Evolutionary conservation across 805 yeast species (phyloP).

Genomic region (Kregervanrija fluxuum): DNA sequence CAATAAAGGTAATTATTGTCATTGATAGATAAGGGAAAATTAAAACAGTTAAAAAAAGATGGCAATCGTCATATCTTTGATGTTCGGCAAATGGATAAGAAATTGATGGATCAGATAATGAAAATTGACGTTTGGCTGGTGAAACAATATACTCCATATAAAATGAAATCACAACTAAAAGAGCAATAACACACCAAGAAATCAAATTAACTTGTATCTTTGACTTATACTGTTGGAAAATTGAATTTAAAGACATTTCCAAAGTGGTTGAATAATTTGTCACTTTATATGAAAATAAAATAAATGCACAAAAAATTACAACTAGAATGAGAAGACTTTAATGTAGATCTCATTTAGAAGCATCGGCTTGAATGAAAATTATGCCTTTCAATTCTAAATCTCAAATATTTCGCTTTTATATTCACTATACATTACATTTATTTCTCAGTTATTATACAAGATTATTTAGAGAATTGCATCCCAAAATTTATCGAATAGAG

Average conservation of each 20-base stretch:
- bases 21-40: slow-evolving; percentile 31
- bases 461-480: slow-evolving; percentile 4
- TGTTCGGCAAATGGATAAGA: slow-evolving; percentile 39
- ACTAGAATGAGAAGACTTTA: too few relatives aligned
- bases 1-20: slow-evolving; percentile 13
- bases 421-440: too few relatives aligned
- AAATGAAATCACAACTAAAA: neutral
- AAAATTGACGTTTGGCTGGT: slow-evolving; percentile 43
- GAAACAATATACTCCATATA: slow-evolving; percentile 20
- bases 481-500: slow-evolving; percentile 12
- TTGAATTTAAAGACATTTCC: neutral
- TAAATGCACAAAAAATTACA: too few relatives aligned
- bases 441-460: neutral
- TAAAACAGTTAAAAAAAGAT: slow-evolving; percentile 28
- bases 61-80: slow-evolving; percentile 29
- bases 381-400: too few relatives aligned
- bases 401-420: too few relatives aligned
- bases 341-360: too few relatives aligned
- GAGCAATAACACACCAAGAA: slow-evolving; percentile 4
- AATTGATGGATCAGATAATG: slow-evolving; percentile 34
- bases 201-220: slow-evolving; percentile 4
- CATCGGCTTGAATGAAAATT: too few relatives aligned
- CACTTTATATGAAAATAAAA: too few relatives aligned
- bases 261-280: neutral
- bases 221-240: slow-evolving; percentile 1